These are phyloP conservation scores for Kodamaea plutei DNA, from an alignment of 1,139 yeast species.

Conservation along the genomic window DNA sequence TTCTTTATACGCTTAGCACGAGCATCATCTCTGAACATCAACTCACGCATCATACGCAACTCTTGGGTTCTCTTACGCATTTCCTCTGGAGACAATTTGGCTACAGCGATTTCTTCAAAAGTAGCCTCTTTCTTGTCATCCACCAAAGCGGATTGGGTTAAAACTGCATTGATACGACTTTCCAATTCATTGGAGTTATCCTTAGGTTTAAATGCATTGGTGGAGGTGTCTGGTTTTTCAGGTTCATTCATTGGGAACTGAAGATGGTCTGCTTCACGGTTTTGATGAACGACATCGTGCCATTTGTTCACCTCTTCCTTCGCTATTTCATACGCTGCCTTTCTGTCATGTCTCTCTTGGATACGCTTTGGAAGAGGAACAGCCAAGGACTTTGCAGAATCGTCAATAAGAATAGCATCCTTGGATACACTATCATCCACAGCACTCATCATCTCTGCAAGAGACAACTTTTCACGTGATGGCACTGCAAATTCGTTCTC, in stretches of 20 bases:
- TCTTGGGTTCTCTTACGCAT: slow-evolving; percentile 74
- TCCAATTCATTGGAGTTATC: slow-evolving; percentile 63
- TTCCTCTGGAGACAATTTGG: slow-evolving; percentile 78
- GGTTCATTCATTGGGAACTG: slow-evolving; percentile 57
- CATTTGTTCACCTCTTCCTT: slow-evolving; percentile 84
- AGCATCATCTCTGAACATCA: slow-evolving; percentile 92
- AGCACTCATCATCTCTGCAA: slow-evolving; percentile 73
- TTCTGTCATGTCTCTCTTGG: slow-evolving; percentile 81
- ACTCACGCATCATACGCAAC: slow-evolving; percentile 86
- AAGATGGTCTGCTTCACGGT: slow-evolving; percentile 80
- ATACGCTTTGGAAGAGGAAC: slow-evolving; percentile 85
- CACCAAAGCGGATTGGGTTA: slow-evolving; percentile 60
- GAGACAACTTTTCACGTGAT: slow-evolving; percentile 50
- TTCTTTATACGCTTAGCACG: slow-evolving; percentile 88
- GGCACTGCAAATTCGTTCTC: slow-evolving; percentile 77
- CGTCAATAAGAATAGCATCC: slow-evolving; percentile 50
- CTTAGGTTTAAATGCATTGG: slow-evolving; percentile 25
- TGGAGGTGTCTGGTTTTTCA: slow-evolving; percentile 33
- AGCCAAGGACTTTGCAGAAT: slow-evolving; percentile 47
- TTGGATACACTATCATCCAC: slow-evolving; percentile 45
- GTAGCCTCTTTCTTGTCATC: slow-evolving; percentile 77
- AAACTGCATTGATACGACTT: slow-evolving; percentile 54
- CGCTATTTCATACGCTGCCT: slow-evolving; percentile 86
- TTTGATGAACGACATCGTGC: slow-evolving; percentile 76
- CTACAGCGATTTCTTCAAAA: slow-evolving; percentile 84